Base-by-base conservation (phyloP, 495 filamentous ascomycete species). In the Acidiella bohemica region DNA sequence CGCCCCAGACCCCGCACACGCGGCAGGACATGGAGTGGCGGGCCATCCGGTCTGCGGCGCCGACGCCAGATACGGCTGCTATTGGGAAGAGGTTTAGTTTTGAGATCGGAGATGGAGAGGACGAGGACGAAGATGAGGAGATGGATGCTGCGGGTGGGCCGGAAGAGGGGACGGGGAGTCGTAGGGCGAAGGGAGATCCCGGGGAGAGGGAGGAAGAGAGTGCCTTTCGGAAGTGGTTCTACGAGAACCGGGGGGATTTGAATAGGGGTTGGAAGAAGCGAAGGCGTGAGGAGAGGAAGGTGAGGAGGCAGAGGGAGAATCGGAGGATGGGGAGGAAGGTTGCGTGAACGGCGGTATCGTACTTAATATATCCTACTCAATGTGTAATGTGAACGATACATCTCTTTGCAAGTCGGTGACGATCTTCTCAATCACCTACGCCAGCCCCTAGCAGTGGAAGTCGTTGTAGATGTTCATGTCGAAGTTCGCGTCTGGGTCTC, bases 1-100 rank as follows among this genome's bases (percentile, higher is more conserved):
- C 47, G 18, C 85, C 82, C 2, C 72, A 84, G 46, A 90, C 86
- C 0, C 86, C 86, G 0, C 92, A 76, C 54, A 81, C 79, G 2
- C 76, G 77, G 41, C 71, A 72, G 41, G 85, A 94, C 43, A 66
- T 88, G 9, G 78, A 84, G 50, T 67, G 66, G 39, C 72, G 86
- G 26, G 74, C 74, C 13, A 47, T 81, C 12, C 67, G 86, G 30
- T 92, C 84, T 50, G 87, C 87, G 9, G 90, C 90, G 0, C 90
- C 90, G 2, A 96, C 90, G 0, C 90, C 90, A 0, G 90, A 97
- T 53, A 96, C 90, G 0, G 81, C 83, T n/a, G 71, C 81, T 40
- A 75, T 77, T 14, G 70, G 63, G 22, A 67, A 70, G 14, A 62
- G 46, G 23, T 66, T 68, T 26, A 70, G 69, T 40, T 55, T 63